phyloP scores from a whole-genome alignment of 192 early-diverging fungal genomes.

The Podila clonocystis region DNA sequence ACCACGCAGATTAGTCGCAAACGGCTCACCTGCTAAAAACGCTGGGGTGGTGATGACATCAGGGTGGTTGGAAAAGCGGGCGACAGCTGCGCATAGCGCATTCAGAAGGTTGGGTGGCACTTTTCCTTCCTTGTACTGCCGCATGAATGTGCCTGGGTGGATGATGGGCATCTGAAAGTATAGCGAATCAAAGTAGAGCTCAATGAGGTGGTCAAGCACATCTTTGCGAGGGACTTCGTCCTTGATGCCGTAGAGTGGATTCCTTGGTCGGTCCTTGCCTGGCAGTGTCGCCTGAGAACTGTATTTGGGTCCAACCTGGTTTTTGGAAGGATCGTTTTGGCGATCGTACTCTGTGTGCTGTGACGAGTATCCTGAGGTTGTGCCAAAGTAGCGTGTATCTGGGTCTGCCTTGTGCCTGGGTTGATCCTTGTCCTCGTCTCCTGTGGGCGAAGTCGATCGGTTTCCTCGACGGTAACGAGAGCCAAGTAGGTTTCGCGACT shows the following conservation, averaged over 20 bases:
- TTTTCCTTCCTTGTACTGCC: slow-evolving; percentile 52
- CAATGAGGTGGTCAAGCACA: slow-evolving; percentile 59
- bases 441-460: slow-evolving; percentile 3
- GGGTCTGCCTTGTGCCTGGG: slow-evolving; percentile 14
- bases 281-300: slow-evolving; percentile 19
- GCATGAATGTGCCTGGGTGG: slow-evolving; percentile 57
- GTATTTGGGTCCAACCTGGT: slow-evolving; percentile 15
- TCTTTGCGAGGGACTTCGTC: slow-evolving; percentile 52
- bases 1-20: slow-evolving; percentile 55
- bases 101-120: slow-evolving; percentile 57
- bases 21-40: slow-evolving; percentile 62
- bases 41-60: slow-evolving; percentile 57
- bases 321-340: slow-evolving; percentile 11
- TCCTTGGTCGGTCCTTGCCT: slow-evolving; percentile 20
- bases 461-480: slow-evolving; percentile 35
- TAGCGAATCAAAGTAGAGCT: slow-evolving; percentile 58
- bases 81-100: slow-evolving; percentile 55
- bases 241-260: slow-evolving; percentile 45
- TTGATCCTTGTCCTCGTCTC: slow-evolving; percentile 3
- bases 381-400: slow-evolving; percentile 44
- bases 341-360: slow-evolving; percentile 32
- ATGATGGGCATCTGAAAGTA: slow-evolving; percentile 59
- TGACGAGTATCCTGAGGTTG: slow-evolving; percentile 27
- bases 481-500: slow-evolving; percentile 19
- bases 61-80: slow-evolving; percentile 60